Conservation (phyloP, 257 asterid genomes). For the Solanum rostratum region DNA sequence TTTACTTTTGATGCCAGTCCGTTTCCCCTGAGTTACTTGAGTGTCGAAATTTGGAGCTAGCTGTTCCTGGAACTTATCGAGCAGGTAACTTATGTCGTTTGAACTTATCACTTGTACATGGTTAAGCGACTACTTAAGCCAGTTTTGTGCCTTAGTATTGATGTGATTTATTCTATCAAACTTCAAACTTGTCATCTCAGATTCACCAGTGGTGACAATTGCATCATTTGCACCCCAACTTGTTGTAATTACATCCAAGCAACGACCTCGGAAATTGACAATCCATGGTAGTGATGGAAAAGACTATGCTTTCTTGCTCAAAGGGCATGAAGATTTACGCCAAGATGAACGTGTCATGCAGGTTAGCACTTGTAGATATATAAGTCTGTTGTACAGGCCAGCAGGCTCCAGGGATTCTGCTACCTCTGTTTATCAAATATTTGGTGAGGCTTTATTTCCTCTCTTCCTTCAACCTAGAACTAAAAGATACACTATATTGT, state of each 20-base stretch:
- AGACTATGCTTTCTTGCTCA: constrained; percentile 88
- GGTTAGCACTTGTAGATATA: constrained; percentile 26
- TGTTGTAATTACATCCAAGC: constrained; percentile 94
- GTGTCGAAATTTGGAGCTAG: constrained; percentile 84
- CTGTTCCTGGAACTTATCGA: constrained; percentile 97
- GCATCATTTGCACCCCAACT: constrained; percentile 93
- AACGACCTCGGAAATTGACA: constrained; percentile 95
- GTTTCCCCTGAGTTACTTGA: constrained; percentile 90
- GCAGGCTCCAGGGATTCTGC: background rate
- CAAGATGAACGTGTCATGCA: constrained; percentile 99
- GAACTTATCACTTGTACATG: background rate
- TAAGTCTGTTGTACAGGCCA: background rate
- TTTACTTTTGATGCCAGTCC: constrained; percentile 43
- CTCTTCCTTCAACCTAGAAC: background rate
- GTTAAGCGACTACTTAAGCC: background rate
- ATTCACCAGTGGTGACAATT: constrained; percentile 85
- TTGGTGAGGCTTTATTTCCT: background rate
- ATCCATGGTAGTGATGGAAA: constrained; percentile 95
- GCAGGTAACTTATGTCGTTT: constrained; percentile 42
- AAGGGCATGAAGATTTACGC: constrained; percentile 98
- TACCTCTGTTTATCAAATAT: background rate
- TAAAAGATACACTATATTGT: background rate
- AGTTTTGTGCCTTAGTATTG: background rate
- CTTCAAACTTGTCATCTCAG: constrained; percentile 29
- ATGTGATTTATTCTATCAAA: background rate